Base-by-base conservation (phyloP, 192 early-diverging fungal species). In the Fimicolochytrium jonesii region DNA sequence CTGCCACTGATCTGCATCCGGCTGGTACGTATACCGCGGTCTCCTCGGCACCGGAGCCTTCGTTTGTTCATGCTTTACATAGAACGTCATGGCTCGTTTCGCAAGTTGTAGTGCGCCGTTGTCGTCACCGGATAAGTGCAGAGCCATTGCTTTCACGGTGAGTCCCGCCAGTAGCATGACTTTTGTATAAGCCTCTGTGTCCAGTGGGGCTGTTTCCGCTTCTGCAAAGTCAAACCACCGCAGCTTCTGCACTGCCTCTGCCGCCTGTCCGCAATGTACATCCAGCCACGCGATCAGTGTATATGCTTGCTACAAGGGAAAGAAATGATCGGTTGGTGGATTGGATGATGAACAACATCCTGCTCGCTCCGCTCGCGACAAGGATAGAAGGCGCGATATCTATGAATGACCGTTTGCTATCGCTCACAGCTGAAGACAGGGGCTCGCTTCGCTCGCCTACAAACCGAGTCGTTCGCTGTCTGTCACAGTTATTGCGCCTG, bases 301-400 rank as follows among this genome's bases (percentile, higher is more conserved):
- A 45, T 68, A 37, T 33, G 66, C 66, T 68, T 68, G 66, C 66
- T 68, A 33, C 28, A 49, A n/a, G n/a, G n/a, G n/a, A n/a, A n/a
- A n/a, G n/a, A n/a, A n/a, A n/a, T n/a, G n/a, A n/a, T n/a, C n/a
- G n/a, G n/a, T n/a, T n/a, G n/a, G n/a, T n/a, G n/a, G n/a, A n/a
- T n/a, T n/a, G n/a, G 20, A 32, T 26, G 11, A 56, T 33, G 53
- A 35, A 56, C 7, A 34, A 4, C 6, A 56, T 4, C 20, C 20
- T n/a, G n/a, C n/a, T n/a, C n/a, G n/a, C n/a, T n/a, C n/a, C n/a
- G n/a, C n/a, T n/a, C n/a, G n/a, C n/a, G n/a, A n/a, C n/a, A n/a
- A n/a, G n/a, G n/a, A n/a, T n/a, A n/a, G n/a, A n/a, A n/a, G n/a
- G n/a, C n/a, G n/a, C n/a, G n/a, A n/a, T n/a, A n/a, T n/a, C n/a